Conservation (phyloP, 2,329 filamentous ascomycete species). For the Penicillium oxalicum region DNA sequence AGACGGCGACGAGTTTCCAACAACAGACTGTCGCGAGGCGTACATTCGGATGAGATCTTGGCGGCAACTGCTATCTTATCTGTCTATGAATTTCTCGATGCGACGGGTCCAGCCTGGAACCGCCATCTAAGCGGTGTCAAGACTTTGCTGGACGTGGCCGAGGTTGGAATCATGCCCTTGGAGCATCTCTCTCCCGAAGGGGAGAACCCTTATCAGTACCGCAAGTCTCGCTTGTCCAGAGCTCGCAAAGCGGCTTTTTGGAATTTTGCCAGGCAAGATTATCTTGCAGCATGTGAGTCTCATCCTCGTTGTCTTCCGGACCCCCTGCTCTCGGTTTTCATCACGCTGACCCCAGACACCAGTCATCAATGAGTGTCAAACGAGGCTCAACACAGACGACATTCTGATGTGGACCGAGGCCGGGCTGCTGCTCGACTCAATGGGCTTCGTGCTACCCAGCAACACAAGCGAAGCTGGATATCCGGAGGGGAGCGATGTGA, state of each 20-base stretch:
- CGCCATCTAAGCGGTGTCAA: constrained; percentile 61
- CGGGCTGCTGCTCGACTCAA: constrained; percentile 52
- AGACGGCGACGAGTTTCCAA: constrained; percentile 38
- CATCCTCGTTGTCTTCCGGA: not conserved
- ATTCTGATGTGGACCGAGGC: constrained; percentile 59
- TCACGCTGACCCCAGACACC: constrained; percentile 1
- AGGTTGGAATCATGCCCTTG: constrained; percentile 38
- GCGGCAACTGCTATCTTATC: constrained; percentile 62
- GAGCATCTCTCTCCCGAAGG: constrained; percentile 41
- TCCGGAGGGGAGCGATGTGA: constrained; percentile 38
- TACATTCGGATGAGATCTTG: constrained; percentile 52
- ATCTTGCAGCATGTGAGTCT: constrained; percentile 54
- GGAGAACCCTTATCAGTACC: constrained; percentile 25
- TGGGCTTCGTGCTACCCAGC: constrained; percentile 46
- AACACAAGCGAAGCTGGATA: constrained; percentile 31
- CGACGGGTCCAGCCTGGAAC: constrained; percentile 57
- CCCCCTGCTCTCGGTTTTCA: not conserved
- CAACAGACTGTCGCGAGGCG: constrained; percentile 38
- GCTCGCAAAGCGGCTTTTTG: constrained; percentile 58
- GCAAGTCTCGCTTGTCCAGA: constrained; percentile 44
- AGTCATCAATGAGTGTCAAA: constrained; percentile 54
- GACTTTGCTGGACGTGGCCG: constrained; percentile 50
- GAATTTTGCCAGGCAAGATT: constrained; percentile 62
- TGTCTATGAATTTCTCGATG: constrained; percentile 63
- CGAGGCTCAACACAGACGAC: constrained; percentile 57